These are phyloP conservation scores for Hanseniaspora clermontiae DNA, from an alignment of 805 yeast genomes.

Conservation along the genomic window DNA sequence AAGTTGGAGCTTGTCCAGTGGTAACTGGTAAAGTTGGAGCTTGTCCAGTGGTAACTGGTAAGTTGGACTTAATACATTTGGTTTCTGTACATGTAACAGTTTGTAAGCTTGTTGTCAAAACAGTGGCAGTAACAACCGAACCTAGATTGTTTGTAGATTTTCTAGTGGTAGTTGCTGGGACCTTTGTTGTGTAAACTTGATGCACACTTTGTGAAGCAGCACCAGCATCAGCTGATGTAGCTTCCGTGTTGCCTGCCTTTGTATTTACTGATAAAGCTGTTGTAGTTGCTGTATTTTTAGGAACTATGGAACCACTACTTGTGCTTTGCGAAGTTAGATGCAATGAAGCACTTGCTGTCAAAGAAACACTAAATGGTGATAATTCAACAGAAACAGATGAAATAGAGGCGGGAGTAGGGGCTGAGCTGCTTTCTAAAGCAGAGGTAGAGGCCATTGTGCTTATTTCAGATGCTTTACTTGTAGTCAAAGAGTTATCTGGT, in stretches of 20 bases:
- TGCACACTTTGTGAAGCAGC: neutral
- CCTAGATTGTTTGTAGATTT: neutral
- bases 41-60: neutral
- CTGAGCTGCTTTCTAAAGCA: neutral
- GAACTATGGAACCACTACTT: too few species aligned
- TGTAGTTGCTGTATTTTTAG: neutral
- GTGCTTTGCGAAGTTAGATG: neutral
- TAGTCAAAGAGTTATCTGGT: neutral
- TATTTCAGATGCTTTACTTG: neutral
- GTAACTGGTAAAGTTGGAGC: too few species aligned
- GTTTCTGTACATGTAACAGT: constrained; percentile 8
- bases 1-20: too few species aligned
- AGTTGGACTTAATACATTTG: neutral
- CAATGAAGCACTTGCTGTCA: neutral
- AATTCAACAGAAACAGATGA: neutral
- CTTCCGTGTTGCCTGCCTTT: too few species aligned
- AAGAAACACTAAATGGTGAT: neutral
- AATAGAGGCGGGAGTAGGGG: neutral
- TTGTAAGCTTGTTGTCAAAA: neutral
- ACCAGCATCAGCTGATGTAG: neutral
- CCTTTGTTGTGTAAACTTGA: neutral
- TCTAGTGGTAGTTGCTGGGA: neutral
- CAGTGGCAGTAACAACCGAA: neutral
- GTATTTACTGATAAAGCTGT: neutral
- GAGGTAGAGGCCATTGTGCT: neutral